Evolutionary conservation across 495 filamentous ascomycete genomes (phyloP).

Genomic region (Penicillium subrubescens): DNA sequence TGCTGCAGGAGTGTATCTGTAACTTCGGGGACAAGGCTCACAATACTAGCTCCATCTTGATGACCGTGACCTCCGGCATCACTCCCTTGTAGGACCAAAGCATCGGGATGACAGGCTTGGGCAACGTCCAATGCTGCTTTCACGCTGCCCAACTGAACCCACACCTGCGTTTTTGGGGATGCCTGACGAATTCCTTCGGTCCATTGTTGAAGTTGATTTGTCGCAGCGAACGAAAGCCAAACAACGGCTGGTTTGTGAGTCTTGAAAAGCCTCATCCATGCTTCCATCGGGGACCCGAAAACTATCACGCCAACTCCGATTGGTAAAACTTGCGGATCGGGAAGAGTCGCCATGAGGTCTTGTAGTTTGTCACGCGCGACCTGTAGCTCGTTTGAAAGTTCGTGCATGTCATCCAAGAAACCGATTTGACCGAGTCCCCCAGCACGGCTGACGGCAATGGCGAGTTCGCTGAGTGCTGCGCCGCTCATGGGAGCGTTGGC

Average conservation of each 20-base stretch:
- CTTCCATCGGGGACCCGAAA: slow-evolving; percentile 14
- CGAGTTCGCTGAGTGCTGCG: slow-evolving; percentile 9
- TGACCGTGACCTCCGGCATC: slow-evolving; percentile 80
- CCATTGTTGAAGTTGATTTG: slow-evolving; percentile 7
- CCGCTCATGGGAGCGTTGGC: slow-evolving; percentile 20
- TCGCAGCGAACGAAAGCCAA: slow-evolving; percentile 15
- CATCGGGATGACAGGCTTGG: slow-evolving; percentile 51
- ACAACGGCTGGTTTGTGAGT: slow-evolving; percentile 14
- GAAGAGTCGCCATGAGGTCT: not conserved
- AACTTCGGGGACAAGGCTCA: slow-evolving; percentile 58
- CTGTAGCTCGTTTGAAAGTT: slow-evolving; percentile 10
- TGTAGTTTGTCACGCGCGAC: not conserved
- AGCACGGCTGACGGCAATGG: slow-evolving; percentile 9
- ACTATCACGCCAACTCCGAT: slow-evolving; percentile 17
- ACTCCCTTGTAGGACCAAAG: slow-evolving; percentile 68
- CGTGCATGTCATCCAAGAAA: slow-evolving; percentile 12
- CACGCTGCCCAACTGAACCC: slow-evolving; percentile 71
- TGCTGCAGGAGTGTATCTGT: slow-evolving; percentile 49
- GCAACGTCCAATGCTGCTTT: slow-evolving; percentile 52
- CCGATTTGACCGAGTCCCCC: slow-evolving; percentile 18
- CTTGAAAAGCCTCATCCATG: slow-evolving; percentile 13
- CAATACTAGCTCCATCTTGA: slow-evolving; percentile 53
- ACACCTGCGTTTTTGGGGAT: slow-evolving; percentile 52
- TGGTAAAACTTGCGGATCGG: slow-evolving; percentile 3
- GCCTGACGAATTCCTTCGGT: slow-evolving; percentile 7